Base-by-base conservation (phyloP, 192 early-diverging fungal species). In the Gaertneriomyces semiglobifer region DNA sequence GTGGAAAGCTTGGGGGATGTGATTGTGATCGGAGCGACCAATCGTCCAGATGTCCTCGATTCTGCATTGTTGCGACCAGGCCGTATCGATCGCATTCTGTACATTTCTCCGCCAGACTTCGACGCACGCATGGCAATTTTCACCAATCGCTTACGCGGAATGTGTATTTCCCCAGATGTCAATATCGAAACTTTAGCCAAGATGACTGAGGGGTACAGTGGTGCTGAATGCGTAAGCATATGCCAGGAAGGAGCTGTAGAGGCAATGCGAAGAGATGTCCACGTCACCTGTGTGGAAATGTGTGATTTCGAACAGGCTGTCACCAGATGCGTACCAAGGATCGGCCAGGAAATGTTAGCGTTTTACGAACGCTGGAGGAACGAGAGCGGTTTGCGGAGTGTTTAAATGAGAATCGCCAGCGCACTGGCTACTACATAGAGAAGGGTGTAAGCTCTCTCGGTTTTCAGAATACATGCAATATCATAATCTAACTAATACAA, bases 11-110 rank as follows among this genome's bases (percentile, higher is more conserved):
- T 99, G 40, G 88, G 93, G 5, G 92, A 96, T 79, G 97, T 99
- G 1, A 98, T 92, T 0, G 90, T 99, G 0, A 93, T 99, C 7
- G 96, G 95, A 3, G 96, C 96, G 4, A 98, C 96, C 0, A 98
- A 98, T 74, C 88, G 96, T 14, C 96, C 96, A 0, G 96, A 98
- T 74, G 91, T 96, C 54, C 89, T 99, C 50, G 88, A 88, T 68
- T 81, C 84, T 33, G 97, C 92, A 2, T 75, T 99, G 20, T 77
- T 99, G 60, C 81, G 97, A 42, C 97, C 97, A 4, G 97, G 94
- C 6, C 81, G 97, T 12, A 93, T 99, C 61, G 97, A 99, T 74
- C 78, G 93, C 3, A 91, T 97, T 52, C 77, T 98, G 0, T 99
- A 97, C 74, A 92, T 99, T 4, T 84, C 89, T 0, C 94, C 94